A percentile compares a stretch with the other conserved stretches of the same genome.
Conservation (phyloP, 345 rosid genomes). For the Hibiscus mutabilis region DNA sequence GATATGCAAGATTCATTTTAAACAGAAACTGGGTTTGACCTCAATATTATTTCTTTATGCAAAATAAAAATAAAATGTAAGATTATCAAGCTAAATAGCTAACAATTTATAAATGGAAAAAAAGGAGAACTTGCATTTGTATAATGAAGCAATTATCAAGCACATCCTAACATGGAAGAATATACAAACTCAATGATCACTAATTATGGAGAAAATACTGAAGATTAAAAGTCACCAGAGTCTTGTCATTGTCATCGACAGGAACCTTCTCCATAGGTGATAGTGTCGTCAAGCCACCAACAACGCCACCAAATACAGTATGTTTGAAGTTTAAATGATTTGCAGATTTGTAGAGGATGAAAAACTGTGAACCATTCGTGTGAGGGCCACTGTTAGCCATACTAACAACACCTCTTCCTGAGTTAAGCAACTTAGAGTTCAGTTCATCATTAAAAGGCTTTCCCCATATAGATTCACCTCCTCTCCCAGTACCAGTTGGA, state of each 20-base stretch:
- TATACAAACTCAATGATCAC: background rate
- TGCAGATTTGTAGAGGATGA: constrained; percentile 97
- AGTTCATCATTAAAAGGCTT: constrained; percentile 90
- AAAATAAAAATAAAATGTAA: background rate
- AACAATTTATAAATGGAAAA: background rate
- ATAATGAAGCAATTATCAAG: background rate
- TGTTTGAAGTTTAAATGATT: constrained; percentile 87
- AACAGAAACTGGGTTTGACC: background rate
- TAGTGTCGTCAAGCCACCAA: constrained; percentile 79
- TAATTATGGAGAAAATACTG: background rate
- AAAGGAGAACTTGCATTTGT: background rate
- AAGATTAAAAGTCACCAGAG: constrained; percentile 49
- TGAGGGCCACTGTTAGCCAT: constrained; percentile 99
- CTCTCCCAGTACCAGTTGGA: constrained; percentile 87
- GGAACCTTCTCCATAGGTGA: constrained; percentile 90
- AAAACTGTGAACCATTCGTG: constrained; percentile 95
- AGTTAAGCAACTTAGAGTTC: constrained; percentile 82
- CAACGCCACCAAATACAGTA: constrained; percentile 89
- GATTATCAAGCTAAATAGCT: background rate
- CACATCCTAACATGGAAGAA: background rate
- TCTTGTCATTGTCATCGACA: constrained; percentile 73
- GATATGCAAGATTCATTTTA: background rate
- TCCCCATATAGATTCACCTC: constrained; percentile 96
- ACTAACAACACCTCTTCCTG: constrained; percentile 92
- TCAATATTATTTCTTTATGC: background rate